phyloP scores from a whole-genome alignment of 1,139 yeast genomes.

The Schizosaccharomyces versatilis region DNA sequence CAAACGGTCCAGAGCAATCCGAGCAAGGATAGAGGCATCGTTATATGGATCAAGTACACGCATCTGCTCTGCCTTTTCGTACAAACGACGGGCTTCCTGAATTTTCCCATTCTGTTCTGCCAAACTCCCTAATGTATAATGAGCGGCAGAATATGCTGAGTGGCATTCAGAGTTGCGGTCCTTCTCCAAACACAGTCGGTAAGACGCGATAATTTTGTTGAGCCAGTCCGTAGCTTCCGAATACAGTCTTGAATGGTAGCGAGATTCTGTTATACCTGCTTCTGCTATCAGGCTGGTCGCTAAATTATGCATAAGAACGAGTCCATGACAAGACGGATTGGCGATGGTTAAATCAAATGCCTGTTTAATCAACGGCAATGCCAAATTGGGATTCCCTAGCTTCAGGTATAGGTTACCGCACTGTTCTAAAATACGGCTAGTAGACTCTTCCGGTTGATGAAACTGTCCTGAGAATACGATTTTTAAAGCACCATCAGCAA shows the following conservation, averaged over 20 bases:
- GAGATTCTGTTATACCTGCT: neutral
- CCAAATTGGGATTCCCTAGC: conserved; percentile 1
- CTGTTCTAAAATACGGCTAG: neutral
- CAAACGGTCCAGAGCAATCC: neutral
- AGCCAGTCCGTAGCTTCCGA: neutral
- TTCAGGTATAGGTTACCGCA: neutral
- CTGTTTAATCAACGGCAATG: neutral
- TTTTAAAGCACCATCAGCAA: neutral
- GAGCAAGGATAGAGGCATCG: neutral
- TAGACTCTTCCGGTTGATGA: conserved; percentile 16
- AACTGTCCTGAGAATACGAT: neutral
- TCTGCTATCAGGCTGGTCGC: neutral
- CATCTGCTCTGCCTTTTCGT: neutral
- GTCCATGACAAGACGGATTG: conserved; percentile 5
- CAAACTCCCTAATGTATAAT: neutral
- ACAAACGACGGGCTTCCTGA: neutral
- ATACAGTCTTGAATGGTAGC: neutral
- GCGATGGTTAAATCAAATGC: conserved; percentile 12
- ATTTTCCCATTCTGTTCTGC: neutral
- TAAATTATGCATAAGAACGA: conserved; percentile 2
- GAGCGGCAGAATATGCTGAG: neutral
- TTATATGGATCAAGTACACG: neutral
- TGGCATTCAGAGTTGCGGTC: neutral
- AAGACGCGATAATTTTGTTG: neutral
- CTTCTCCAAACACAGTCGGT: neutral